phyloP scores from a whole-genome alignment of 164 flowering plant genomes.

The Vitis cinerea region DNA sequence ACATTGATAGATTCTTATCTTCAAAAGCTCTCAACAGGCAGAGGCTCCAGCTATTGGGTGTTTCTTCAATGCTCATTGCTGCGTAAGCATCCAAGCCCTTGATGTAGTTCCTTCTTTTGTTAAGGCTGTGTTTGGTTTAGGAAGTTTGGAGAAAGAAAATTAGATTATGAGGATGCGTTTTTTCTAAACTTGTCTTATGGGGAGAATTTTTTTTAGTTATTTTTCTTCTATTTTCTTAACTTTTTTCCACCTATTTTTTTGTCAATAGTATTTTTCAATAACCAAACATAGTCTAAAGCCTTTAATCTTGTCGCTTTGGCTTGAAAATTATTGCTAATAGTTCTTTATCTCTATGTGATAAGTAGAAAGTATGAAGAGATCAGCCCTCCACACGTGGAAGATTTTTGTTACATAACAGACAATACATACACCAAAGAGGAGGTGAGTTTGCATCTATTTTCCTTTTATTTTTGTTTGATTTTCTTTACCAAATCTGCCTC shows the following conservation, averaged over 20 bases:
- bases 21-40: constrained; percentile 35
- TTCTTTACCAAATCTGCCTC: neutral
- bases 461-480: neutral
- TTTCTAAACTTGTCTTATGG: neutral
- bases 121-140: neutral
- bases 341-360: constrained; percentile 1
- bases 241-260: neutral
- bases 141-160: too few relatives aligned
- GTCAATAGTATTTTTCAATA: neutral
- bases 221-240: too few relatives aligned
- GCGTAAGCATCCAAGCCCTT: constrained; percentile 47
- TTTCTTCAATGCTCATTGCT: constrained; percentile 85
- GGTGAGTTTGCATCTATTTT: constrained; percentile 22
- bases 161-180: too few relatives aligned
- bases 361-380: constrained; percentile 91
- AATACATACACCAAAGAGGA: constrained; percentile 76
- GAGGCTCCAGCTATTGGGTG: constrained; percentile 73
- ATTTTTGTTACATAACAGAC: constrained; percentile 85
- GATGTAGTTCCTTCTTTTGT: neutral
- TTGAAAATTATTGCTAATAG: neutral
- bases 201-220: neutral
- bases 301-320: neutral
- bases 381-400: constrained; percentile 78
- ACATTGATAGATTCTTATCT: constrained; percentile 67
- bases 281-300: too few relatives aligned